These are phyloP conservation scores for Auricularia cornea DNA, from an alignment of 768 basidiomycete genomes.

Conservation along the genomic window DNA sequence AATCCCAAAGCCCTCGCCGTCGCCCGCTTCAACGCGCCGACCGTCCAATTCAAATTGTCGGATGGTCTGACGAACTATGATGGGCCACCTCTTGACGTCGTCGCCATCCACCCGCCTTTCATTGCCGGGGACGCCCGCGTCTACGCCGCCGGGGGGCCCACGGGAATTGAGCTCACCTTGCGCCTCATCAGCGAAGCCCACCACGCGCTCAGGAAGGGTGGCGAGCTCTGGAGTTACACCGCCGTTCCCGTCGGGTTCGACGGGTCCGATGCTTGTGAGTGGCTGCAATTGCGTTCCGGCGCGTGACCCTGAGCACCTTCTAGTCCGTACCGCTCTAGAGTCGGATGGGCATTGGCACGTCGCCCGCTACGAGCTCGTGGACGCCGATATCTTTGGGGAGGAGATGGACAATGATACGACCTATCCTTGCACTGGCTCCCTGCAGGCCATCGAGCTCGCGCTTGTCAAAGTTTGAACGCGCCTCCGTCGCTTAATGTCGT, in stretches of 20 bases:
- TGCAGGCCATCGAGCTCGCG: not conserved
- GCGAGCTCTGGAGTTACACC: conserved; percentile 1
- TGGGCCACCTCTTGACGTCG: not conserved
- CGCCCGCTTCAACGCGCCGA: not conserved
- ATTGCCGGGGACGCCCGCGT: conserved; percentile 1
- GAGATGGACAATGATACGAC: not conserved
- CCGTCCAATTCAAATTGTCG: not conserved
- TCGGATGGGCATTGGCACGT: not conserved
- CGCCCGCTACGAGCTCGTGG: not conserved
- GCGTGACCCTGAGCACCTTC: not conserved
- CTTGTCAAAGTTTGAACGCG: not conserved
- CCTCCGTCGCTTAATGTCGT: no score
- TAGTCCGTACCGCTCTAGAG: not conserved
- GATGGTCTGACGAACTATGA: not conserved
- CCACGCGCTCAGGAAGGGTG: not conserved
- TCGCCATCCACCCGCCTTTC: conserved; percentile 5
- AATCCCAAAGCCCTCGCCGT: conserved; percentile 2
- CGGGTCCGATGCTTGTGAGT: not conserved
- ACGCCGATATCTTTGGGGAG: conserved; percentile 1
- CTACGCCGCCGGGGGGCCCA: not conserved
- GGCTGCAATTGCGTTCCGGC: not conserved
- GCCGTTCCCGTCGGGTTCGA: not conserved
- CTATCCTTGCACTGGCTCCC: not conserved
- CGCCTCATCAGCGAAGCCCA: not conserved
- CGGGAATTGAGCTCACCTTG: conserved; percentile 1